Evolutionary conservation across 192 early-diverging fungal species (phyloP), one percentile per base, ranked within the genome.

Genomic region (Umbelopsis ramanniana): DNA sequence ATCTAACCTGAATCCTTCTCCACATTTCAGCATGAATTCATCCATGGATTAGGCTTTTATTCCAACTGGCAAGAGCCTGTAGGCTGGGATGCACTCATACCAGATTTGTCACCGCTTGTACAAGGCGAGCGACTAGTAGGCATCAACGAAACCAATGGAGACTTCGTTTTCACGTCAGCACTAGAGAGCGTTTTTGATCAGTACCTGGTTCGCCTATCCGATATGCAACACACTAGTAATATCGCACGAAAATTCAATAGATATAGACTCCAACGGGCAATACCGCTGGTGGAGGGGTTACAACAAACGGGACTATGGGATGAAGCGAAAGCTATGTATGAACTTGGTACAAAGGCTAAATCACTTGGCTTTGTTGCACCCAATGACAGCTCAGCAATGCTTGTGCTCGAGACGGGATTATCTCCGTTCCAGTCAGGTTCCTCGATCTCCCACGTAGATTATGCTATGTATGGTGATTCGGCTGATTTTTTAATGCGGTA

Each of bases 11-110:
- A 23, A 40, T 40, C 1, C 29, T 29, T 29, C 29, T 29, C 29
- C 29, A 15, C 21, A 33, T 45, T 66, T 23, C 38, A 75, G 74
- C 81, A 83, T 23, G 81, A 83, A 50, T 78, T 83, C 24, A 75
- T 83, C 60, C 81, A 83, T 67, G 81, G 81, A 2, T 66, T 83
- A 21, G 81, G 81, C 23, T 83, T 83, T 52, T 73, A 74, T 26
- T 75, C 76, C n/a, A 68, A 67, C 14, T 81, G 76, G 76, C 26
- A 55, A 70, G 29, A 78, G 37, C 17, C 69, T 15, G n/a, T 37
- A 43, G 57, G 29, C 17, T 29, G 33, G 6, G 46, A 75, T 53
- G 60, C 71, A 6, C 53, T 83, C 15, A 78, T 73, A 14, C 81
- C 81, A 10, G 67, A 75, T 50, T 46, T 73, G 0, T 66, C 60